Evolutionary conservation across 1,284 basidiomycete genomes (phyloP).

Genomic region (Pterulicium gracile): DNA sequence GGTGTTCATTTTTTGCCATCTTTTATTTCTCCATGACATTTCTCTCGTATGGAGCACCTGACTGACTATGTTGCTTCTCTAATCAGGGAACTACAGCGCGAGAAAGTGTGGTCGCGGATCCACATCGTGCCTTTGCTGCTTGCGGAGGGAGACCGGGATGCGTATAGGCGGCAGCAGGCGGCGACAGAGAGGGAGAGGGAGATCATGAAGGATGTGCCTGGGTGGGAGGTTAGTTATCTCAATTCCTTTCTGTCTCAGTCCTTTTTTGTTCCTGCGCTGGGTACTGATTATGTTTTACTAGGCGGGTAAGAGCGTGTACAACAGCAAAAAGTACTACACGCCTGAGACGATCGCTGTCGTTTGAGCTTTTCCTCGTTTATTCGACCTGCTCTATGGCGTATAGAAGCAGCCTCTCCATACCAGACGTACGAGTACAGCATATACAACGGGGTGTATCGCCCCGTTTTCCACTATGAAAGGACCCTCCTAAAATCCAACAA

Average conservation of each 20-base stretch:
- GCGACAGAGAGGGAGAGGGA: constrained; percentile 73
- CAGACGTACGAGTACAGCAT: too few species aligned
- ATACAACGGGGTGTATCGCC: too few species aligned
- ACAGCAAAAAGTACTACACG: constrained; percentile 63
- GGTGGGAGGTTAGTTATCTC: constrained; percentile 82
- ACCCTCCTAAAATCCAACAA: too few species aligned
- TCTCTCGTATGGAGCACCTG: constrained; percentile 5
- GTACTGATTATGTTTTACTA: constrained; percentile 30
- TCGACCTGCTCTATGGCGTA: too few species aligned
- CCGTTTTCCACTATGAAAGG: too few species aligned
- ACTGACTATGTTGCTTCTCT: not conserved
- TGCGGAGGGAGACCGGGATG: constrained; percentile 90
- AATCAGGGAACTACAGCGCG: constrained; percentile 83
- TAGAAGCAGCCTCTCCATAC: too few species aligned
- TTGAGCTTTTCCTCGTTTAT: not conserved
- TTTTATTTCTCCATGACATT: constrained; percentile 14
- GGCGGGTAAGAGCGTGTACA: constrained; percentile 80
- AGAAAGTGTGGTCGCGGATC: constrained; percentile 94
- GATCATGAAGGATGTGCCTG: constrained; percentile 93
- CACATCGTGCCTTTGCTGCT: constrained; percentile 87
- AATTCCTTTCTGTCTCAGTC: constrained; percentile 8
- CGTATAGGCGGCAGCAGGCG: constrained; percentile 78
- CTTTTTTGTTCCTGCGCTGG: constrained; percentile 8
- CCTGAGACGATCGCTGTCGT: constrained; percentile 13
- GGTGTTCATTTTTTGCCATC: constrained; percentile 19